These are phyloP conservation scores for Ophiostoma sp. DNA, from an alignment of 2,329 filamentous ascomycete species.

Conservation along the genomic window DNA sequence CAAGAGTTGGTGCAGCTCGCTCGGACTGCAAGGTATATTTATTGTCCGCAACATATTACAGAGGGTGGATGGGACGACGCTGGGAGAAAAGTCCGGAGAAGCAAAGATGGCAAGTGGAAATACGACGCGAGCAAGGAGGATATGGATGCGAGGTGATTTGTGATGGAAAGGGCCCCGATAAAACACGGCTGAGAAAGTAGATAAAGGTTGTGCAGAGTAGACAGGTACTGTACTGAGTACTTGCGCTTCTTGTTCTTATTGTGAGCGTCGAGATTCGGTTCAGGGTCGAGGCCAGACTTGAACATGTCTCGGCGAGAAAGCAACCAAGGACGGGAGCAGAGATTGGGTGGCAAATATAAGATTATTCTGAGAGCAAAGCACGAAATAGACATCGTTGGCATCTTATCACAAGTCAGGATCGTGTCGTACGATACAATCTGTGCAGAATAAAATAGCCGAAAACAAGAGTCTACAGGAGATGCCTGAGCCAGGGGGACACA, in stretches of 20 bases:
- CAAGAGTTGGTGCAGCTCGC: not conserved
- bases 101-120: constrained; percentile 1
- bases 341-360: not conserved
- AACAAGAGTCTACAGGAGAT: not conserved
- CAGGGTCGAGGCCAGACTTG: not conserved
- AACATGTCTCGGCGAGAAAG: not conserved
- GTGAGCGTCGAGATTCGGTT: not conserved
- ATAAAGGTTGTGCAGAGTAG: not conserved
- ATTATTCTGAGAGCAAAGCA: not conserved
- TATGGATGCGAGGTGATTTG: not conserved
- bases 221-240: not conserved
- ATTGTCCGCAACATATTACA: not conserved
- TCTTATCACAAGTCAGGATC: not conserved
- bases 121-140: constrained; percentile 1
- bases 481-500: not conserved
- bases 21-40: not conserved
- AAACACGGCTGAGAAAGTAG: not conserved
- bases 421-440: not conserved
- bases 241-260: no score
- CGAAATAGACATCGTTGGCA: not conserved
- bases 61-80: not conserved
- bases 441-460: not conserved
- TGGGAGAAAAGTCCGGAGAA: not conserved
- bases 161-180: not conserved
- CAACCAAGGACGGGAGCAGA: not conserved